Evolutionary conservation across 768 basidiomycete genomes (phyloP).

Genomic region (Lactarius deliciosus): DNA sequence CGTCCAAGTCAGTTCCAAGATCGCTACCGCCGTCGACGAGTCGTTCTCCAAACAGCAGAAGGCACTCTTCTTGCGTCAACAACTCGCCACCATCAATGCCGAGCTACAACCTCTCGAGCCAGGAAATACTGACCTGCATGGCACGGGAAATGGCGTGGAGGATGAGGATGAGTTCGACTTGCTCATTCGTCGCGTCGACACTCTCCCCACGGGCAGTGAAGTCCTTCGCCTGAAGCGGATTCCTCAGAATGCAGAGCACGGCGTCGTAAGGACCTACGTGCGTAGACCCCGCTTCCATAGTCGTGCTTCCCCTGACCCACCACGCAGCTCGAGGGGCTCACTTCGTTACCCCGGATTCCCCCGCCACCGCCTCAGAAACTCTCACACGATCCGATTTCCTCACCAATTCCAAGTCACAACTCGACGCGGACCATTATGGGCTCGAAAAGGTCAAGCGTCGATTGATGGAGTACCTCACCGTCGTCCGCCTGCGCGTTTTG

Average conservation of each 20-base stretch:
- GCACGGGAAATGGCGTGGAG: conserved; percentile 36
- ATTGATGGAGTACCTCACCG: conserved; percentile 87
- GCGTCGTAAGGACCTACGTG: conserved; percentile 48
- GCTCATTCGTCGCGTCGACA: conserved; percentile 69
- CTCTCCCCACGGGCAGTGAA: conserved; percentile 59
- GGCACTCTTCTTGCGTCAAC: conserved; percentile 82
- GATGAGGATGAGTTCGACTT: conserved; percentile 81
- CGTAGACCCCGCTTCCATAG: conserved; percentile 33
- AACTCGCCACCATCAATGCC: conserved; percentile 75
- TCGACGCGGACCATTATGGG: conserved; percentile 91
- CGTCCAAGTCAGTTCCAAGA: conserved; percentile 78
- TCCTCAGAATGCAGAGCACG: conserved; percentile 85
- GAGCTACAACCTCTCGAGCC: conserved; percentile 60
- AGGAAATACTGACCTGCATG: conserved; percentile 6
- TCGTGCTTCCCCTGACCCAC: not conserved
- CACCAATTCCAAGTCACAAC: conserved; percentile 66
- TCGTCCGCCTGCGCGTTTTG: conserved; percentile 55
- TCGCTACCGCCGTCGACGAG: conserved; percentile 77
- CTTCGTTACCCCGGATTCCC: conserved; percentile 77
- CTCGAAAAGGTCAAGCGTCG: conserved; percentile 93
- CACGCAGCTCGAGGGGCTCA: conserved; percentile 83
- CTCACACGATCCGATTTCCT: conserved; percentile 62
- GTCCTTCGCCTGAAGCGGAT: conserved; percentile 78
- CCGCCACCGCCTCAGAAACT: conserved; percentile 37
- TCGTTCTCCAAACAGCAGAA: conserved; percentile 87